phyloP scores from a whole-genome alignment of 2,329 filamentous ascomycete species.

The Cryphonectria nitschkei region DNA sequence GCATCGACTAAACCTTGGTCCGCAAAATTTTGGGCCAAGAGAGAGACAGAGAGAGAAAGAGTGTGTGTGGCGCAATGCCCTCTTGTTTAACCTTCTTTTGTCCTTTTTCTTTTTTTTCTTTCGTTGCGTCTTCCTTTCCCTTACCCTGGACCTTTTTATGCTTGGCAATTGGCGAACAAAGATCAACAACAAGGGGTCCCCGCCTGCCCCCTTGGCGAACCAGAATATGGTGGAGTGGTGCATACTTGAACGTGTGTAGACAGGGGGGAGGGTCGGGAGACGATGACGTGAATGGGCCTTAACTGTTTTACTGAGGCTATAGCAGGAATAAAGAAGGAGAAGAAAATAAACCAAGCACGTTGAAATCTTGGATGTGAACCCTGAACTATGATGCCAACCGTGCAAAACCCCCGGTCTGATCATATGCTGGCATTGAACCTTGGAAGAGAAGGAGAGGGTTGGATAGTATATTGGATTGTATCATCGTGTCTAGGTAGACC shows the following conservation, averaged over 20 bases:
- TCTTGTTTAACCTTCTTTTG: neutral
- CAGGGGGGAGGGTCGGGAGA: neutral
- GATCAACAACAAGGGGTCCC: neutral
- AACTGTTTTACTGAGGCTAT: neutral
- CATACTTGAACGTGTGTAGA: neutral
- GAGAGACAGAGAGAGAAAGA: neutral
- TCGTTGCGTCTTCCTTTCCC: no score
- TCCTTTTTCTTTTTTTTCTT: neutral
- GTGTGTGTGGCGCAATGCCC: neutral
- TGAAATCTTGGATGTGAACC: neutral
- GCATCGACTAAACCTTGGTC: neutral
- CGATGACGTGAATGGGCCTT: slow-evolving; percentile 2
- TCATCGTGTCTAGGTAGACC: neutral
- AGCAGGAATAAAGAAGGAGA: neutral
- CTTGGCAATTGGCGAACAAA: neutral
- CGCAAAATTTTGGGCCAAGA: neutral
- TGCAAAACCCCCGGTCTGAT: neutral
- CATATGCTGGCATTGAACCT: neutral
- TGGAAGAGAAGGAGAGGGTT: neutral
- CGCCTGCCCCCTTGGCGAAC: neutral
- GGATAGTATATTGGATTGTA: neutral
- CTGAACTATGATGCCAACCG: neutral
- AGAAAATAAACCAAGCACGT: no score
- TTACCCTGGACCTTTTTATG: neutral
- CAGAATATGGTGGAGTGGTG: neutral